Conservation (phyloP, 2,329 filamentous ascomycete species). For the Emmonsiellopsis sp. region DNA sequence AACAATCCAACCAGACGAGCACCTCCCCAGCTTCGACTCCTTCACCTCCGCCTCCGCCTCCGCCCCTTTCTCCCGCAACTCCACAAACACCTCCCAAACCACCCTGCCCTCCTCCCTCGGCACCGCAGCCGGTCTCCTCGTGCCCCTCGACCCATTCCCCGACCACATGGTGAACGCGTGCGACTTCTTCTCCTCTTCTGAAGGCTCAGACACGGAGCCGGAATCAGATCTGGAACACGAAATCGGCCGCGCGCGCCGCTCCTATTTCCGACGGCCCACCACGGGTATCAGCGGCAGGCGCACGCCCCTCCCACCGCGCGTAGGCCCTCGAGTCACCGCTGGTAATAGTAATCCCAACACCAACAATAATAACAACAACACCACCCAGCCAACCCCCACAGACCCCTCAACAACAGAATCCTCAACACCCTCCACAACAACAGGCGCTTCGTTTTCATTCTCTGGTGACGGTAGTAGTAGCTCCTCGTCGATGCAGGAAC, state of each 20-base stretch:
- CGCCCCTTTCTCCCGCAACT: conserved; percentile 23
- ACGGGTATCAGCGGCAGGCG: neutral
- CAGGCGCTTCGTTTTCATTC: conserved; percentile 15
- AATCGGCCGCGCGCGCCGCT: conserved; percentile 1
- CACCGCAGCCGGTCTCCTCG: conserved; percentile 10
- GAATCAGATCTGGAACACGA: conserved; percentile 12
- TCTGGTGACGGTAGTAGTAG: no score
- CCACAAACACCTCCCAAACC: conserved; percentile 38
- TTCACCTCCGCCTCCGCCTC: conserved; percentile 40
- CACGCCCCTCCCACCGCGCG: neutral
- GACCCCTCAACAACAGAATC: conserved; percentile 24
- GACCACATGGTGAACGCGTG: conserved; percentile 3
- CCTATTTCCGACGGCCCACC: neutral
- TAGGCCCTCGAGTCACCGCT: neutral
- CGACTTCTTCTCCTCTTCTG: conserved; percentile 7
- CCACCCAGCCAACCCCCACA: neutral
- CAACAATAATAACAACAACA: neutral
- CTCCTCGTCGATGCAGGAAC: conserved; percentile 25
- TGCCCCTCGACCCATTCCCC: conserved; percentile 7
- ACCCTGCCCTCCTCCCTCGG: conserved; percentile 17
- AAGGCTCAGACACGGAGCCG: conserved; percentile 21
- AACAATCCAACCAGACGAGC: conserved; percentile 72
- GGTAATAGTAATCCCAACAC: neutral
- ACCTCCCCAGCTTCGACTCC: conserved; percentile 68
- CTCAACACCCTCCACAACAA: conserved; percentile 22